A percentile compares a stretch with the other conserved stretches of the same genome.
These are phyloP conservation scores for Haplosporangium sp. DNA, from an alignment of 371 early-diverging fungal genomes.

Conservation along the genomic window DNA sequence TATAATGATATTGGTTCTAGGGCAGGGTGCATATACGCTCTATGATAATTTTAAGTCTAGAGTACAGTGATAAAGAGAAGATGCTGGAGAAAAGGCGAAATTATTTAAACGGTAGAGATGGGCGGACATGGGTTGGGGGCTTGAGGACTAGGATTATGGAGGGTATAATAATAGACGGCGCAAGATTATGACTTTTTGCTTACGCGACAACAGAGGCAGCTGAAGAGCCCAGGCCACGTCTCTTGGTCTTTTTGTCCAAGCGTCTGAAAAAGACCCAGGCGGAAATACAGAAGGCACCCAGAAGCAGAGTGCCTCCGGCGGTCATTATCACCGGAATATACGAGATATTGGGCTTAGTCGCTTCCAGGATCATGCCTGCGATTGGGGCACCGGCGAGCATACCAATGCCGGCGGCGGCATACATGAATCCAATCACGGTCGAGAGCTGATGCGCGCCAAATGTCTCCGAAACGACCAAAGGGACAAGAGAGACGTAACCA, in stretches of 20 bases:
- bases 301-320: conserved; percentile 57
- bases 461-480: conserved; percentile 61
- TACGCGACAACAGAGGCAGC: conserved; percentile 17
- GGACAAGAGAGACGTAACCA: conserved; percentile 61
- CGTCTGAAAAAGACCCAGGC: conserved; percentile 45
- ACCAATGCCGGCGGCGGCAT: conserved; percentile 52
- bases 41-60: no score
- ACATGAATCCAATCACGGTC: conserved; percentile 56
- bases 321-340: conserved; percentile 66
- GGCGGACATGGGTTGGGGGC: no score
- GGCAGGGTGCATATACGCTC: no score
- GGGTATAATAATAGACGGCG: background rate
- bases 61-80: no score
- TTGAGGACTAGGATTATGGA: no score
- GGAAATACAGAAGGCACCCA: conserved; percentile 48
- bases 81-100: no score
- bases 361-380: conserved; percentile 58
- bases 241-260: conserved; percentile 37
- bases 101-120: conserved; percentile 1
- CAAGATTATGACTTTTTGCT: background rate
- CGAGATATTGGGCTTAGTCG: conserved; percentile 43
- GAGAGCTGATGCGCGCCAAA: conserved; percentile 61
- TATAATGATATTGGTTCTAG: no score
- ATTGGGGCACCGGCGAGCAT: conserved; percentile 58
- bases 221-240: conserved; percentile 14